These are phyloP conservation scores for Acanthamoeba divionensis DNA, from an alignment of 208 protist species.

Conservation along the genomic window DNA sequence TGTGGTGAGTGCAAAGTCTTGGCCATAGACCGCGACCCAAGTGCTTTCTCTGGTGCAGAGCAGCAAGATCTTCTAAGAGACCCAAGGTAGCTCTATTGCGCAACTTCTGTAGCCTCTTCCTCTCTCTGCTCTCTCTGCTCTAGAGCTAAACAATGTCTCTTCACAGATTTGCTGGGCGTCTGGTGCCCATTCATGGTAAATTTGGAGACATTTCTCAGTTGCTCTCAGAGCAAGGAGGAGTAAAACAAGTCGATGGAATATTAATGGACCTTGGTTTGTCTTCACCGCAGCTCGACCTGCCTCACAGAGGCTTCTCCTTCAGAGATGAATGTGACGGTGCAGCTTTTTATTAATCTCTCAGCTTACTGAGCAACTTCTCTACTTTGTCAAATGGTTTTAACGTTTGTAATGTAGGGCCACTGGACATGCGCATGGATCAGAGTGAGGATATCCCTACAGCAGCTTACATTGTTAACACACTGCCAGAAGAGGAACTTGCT, in stretches of 20 bases:
- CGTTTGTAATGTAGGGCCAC: neutral
- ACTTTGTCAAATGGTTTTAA: neutral
- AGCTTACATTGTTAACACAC: constrained; percentile 4
- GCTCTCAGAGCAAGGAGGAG: neutral
- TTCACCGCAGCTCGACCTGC: constrained; percentile 20
- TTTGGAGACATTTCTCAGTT: constrained; percentile 15
- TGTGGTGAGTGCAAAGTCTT: neutral
- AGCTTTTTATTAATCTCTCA: neutral
- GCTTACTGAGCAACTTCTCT: neutral
- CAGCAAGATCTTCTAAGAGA: neutral
- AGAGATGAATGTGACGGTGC: neutral
- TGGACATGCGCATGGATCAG: constrained; percentile 52
- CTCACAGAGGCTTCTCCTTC: constrained; percentile 38
- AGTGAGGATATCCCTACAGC: neutral
- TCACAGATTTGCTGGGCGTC: neutral
- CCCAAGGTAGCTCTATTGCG: no score
- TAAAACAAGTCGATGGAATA: neutral
- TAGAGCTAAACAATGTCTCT: no score
- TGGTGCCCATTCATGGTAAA: neutral
- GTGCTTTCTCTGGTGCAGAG: neutral
- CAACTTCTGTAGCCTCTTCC: no score
- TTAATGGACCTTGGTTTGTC: constrained; percentile 20
- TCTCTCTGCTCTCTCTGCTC: no score
- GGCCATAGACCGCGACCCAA: constrained; percentile 15
- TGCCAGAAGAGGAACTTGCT: constrained; percentile 35